phyloP scores from a whole-genome alignment of 176 grass and related monocot species.

The Triticum monococcum region DNA sequence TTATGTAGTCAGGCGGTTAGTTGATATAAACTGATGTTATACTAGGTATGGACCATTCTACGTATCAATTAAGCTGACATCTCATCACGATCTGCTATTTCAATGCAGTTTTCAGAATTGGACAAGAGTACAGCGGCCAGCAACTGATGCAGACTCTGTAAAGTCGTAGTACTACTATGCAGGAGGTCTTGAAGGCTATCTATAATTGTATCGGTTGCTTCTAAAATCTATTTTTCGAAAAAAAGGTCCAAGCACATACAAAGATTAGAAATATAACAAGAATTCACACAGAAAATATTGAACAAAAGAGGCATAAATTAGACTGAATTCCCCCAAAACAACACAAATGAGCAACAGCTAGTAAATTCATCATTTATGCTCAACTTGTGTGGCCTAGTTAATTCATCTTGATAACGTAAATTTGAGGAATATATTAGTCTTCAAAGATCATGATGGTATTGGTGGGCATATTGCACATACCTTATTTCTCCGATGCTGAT shows the following conservation, averaged over 20 bases:
- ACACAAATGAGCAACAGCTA: neutral
- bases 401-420: neutral
- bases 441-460: neutral
- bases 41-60: constrained; percentile 13
- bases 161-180: neutral
- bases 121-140: neutral
- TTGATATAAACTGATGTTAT: neutral
- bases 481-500: constrained; percentile 7
- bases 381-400: neutral
- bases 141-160: constrained; percentile 1
- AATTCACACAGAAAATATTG: neutral
- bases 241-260: neutral
- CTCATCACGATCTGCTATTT: neutral
- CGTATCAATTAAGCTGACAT: neutral
- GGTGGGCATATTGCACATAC: neutral
- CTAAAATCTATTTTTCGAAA: neutral
- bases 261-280: neutral
- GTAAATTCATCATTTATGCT: neutral
- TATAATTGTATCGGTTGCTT: neutral
- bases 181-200: neutral
- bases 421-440: neutral
- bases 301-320: neutral
- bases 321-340: neutral
- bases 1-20: neutral
- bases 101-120: neutral